Base-by-base conservation (phyloP, 768 basidiomycete species). In the Sporobolomyces roseus region DNA sequence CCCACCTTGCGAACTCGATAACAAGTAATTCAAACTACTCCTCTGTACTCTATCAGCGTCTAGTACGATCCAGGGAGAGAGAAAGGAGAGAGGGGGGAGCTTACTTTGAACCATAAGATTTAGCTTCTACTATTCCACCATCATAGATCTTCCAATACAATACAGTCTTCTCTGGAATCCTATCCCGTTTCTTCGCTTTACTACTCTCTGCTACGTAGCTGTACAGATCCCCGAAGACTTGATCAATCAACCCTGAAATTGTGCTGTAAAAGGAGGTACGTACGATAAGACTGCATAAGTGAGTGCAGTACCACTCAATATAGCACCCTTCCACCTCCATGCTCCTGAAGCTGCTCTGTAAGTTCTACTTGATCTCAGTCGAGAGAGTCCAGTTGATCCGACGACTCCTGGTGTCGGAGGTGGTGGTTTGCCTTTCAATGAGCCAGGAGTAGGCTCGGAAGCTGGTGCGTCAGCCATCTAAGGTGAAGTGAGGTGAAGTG, bases 111-210 rank as follows among this genome's bases (percentile, higher is more conserved):
- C 61, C 62, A 3, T 66, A 53, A 3, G 69, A 70, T 50, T 73
- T 74, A 1, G 75, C 73, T 55, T 74, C 76, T 33, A 74, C 74
- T 59, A 77, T 75, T 12, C 72, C 68, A 13, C 75, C 76, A 35
- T 74, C 72, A 61, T 76, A 74, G 41, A 76, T 65, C 67, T 75
- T 75, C 75, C 75, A 76, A 66, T 74, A 72, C 43, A 76, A 66
- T 36, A 65, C 66, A 17, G 70, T 67, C 65, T 71, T 61, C 9
- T 29, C 41, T 25, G 38, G 27, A 25, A 60, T 48, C 29, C 27
- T 13, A 33, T 60, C 58, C 8, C 58, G 58, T 35, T 60, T 60
- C 58, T 48, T 60, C 3, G 45, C 58, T 19, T 45, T 27, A 2
- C 43, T 45, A 4, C 58, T 43, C 29, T 60, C 58, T 4, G 45